Percentiles rank a stretch among this genome's conserved stretches.
Conservation (phyloP, 371 early-diverging fungal species). For the Circinella minor region DNA sequence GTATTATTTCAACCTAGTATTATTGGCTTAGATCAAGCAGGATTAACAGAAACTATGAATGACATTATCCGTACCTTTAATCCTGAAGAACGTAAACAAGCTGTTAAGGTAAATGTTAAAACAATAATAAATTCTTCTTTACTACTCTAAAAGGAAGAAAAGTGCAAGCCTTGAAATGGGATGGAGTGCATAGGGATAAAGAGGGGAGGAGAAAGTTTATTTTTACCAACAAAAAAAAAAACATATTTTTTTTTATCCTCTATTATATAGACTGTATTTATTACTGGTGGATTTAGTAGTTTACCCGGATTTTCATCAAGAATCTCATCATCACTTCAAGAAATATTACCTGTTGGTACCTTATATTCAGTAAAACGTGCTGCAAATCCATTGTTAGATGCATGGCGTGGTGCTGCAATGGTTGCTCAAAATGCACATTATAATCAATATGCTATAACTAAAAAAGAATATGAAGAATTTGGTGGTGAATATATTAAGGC, state of each 20-base stretch:
- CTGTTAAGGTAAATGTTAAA: conserved; percentile 47
- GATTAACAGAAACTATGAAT: conserved; percentile 76
- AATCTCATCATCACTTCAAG: conserved; percentile 59
- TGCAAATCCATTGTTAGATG: conserved; percentile 75
- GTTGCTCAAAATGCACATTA: conserved; percentile 44
- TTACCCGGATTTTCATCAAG: conserved; percentile 69
- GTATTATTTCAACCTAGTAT: conserved; percentile 87
- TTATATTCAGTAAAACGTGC: conserved; percentile 67
- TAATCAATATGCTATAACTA: conserved; percentile 56
- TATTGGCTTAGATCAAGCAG: conserved; percentile 88
- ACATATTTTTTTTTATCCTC: background rate
- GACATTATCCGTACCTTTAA: conserved; percentile 71
- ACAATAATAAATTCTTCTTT: background rate
- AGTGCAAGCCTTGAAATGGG: no score
- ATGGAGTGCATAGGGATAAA: no score
- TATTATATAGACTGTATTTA: conserved; percentile 62
- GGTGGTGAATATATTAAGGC: conserved; percentile 87
- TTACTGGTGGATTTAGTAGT: conserved; percentile 81
- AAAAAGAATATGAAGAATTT: conserved; percentile 78
- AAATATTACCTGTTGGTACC: conserved; percentile 69
- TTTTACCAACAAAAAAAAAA: background rate
- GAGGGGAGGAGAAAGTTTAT: no score
- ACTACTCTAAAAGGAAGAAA: no score
- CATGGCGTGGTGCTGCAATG: conserved; percentile 87
- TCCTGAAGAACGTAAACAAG: conserved; percentile 41